Conservation (phyloP, 2,329 filamentous ascomycete species). For the Huntiella decipiens region DNA sequence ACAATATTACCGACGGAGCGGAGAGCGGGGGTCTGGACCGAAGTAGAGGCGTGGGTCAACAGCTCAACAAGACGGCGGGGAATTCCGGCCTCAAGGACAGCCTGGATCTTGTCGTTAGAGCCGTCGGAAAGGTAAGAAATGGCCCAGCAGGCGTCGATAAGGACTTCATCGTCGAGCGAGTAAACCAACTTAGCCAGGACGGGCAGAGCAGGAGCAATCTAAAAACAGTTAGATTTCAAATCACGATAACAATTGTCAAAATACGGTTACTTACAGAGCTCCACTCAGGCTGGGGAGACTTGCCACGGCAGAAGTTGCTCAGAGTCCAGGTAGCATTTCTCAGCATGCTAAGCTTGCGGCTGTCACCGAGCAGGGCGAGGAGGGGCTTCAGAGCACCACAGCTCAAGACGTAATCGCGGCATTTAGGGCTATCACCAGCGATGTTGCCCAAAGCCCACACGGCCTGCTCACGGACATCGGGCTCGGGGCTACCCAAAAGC, state of each 20-base stretch:
- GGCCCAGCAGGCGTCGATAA: conserved; percentile 98
- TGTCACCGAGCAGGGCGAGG: conserved; percentile 77
- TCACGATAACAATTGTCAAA: not conserved
- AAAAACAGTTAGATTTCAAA: conserved; percentile 9
- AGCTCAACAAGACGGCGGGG: conserved; percentile 91
- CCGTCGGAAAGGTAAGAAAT: conserved; percentile 97
- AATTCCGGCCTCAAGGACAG: conserved; percentile 95
- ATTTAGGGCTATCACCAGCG: conserved; percentile 91
- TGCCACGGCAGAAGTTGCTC: conserved; percentile 99
- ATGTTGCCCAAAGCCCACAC: conserved; percentile 99
- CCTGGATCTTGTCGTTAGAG: conserved; percentile 97
- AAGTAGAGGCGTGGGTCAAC: conserved; percentile 94
- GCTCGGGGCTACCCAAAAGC: conserved; percentile 83
- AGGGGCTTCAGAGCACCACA: conserved; percentile 83
- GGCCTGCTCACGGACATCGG: conserved; percentile 92
- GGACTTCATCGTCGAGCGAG: conserved; percentile 90
- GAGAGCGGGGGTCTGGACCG: conserved; percentile 90
- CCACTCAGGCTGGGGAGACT: conserved; percentile 98
- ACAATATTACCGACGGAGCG: conserved; percentile 98
- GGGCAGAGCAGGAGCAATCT: conserved; percentile 89
- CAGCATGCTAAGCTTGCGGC: conserved; percentile 97
- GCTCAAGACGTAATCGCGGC: conserved; percentile 87
- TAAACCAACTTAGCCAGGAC: conserved; percentile 96
- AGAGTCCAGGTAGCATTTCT: conserved; percentile 97
- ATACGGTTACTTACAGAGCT: conserved; percentile 49